These are phyloP conservation scores for Clitoria ternatea DNA, from an alignment of 306 rosid species.

Conservation along the genomic window DNA sequence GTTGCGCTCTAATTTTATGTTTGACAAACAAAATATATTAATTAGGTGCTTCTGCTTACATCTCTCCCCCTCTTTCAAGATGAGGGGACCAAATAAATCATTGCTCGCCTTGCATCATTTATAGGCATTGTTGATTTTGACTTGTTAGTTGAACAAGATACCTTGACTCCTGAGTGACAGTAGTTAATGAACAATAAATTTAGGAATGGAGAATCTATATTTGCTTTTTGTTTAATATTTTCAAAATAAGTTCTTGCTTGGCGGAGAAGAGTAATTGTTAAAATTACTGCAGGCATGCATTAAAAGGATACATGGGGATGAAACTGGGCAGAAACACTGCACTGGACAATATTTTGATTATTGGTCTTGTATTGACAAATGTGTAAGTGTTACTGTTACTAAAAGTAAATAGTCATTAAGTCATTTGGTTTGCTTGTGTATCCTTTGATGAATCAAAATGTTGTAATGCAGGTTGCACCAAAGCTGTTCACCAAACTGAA, in stretches of 20 bases:
- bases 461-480: slow-evolving; percentile 75
- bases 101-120: background rate
- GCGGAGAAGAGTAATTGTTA: slow-evolving; percentile 2
- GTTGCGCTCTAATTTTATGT: background rate
- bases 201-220: background rate
- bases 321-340: slow-evolving; percentile 86
- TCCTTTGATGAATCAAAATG: background rate
- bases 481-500: slow-evolving; percentile 64
- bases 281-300: slow-evolving; percentile 63
- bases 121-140: background rate
- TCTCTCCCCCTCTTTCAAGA: background rate
- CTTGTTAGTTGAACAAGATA: background rate
- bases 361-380: slow-evolving; percentile 93
- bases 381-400: slow-evolving; percentile 58
- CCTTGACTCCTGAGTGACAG: background rate
- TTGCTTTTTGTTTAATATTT: background rate
- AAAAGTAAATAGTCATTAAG: background rate
- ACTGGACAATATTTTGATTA: slow-evolving; percentile 97
- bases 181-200: background rate
- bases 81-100: background rate
- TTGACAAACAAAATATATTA: background rate
- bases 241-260: background rate
- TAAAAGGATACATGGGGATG: slow-evolving; percentile 81
- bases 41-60: background rate
- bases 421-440: background rate